Conservation (phyloP, 768 basidiomycete genomes). For the Coprinopsis sp. region DNA sequence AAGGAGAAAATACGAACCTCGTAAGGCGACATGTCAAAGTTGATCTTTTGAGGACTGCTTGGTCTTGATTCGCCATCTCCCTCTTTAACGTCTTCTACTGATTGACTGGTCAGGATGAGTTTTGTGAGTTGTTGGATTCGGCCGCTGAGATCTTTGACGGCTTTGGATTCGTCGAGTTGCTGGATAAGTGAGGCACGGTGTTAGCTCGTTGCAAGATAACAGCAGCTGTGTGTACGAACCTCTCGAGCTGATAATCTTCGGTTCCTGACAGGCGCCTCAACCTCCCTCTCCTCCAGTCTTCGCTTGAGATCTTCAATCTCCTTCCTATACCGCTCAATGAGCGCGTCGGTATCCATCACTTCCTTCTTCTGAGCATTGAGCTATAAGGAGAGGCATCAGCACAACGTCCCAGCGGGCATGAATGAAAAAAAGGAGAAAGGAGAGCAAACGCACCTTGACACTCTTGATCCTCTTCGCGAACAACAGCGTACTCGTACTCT, state of each 20-base stretch:
- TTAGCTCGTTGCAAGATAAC: not conserved
- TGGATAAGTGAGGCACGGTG: constrained; percentile 21
- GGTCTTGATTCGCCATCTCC: constrained; percentile 77
- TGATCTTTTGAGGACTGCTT: constrained; percentile 79
- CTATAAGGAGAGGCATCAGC: constrained; percentile 23
- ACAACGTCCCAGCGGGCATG: not conserved
- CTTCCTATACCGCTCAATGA: constrained; percentile 90
- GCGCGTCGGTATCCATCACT: constrained; percentile 86
- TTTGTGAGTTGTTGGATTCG: constrained; percentile 81
- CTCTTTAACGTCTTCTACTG: constrained; percentile 63
- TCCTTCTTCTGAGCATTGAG: constrained; percentile 91
- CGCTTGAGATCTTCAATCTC: constrained; percentile 89
- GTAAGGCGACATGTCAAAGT: constrained; percentile 86
- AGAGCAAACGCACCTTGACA: constrained; percentile 54
- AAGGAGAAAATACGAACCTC: constrained; percentile 50
- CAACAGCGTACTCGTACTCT: constrained; percentile 83
- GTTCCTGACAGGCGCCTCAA: constrained; percentile 48
- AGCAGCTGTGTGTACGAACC: constrained; percentile 24
- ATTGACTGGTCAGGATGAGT: constrained; percentile 81
- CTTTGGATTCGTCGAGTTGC: constrained; percentile 83
- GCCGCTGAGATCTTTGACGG: constrained; percentile 77
- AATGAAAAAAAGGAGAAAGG: not conserved
- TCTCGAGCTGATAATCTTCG: constrained; percentile 50
- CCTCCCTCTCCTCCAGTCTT: constrained; percentile 66
- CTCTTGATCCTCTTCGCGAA: constrained; percentile 92